Base-by-base conservation (phyloP, 805 yeast species). In the Geotrichum ghanense region DNA sequence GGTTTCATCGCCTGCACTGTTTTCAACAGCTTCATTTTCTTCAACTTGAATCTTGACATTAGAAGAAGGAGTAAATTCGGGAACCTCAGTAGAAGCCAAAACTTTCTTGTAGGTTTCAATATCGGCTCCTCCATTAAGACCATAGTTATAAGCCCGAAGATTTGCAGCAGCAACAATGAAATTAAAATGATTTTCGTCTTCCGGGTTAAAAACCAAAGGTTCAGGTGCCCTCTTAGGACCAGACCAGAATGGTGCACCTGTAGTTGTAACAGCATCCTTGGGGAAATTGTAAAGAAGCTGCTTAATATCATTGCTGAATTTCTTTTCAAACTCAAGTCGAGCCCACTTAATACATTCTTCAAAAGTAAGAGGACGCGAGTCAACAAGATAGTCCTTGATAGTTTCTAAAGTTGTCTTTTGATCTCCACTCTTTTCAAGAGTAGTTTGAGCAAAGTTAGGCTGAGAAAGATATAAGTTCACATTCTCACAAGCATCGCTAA, bases 341-440 rank as follows among this genome's bases (percentile, higher is more conserved):
- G 97, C 95, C 99, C 99, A 92, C 57, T 74, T 78, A 60, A 92
- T 81, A 69, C 97, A 90, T 60, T 92, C 95, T 56, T 88, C 95
- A 61, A 90, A 92, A 2, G 80, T 76, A 56, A 83, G 75, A 17
- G 99, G 98, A 63, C 94, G 83, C 50, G 83, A 74, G 52, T 76
- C 75, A 56, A 92, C 79, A 50, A 84, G 78, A 45, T 78, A 79
- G 39, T 84, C 64, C 45, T 62, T 54, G 48, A 92, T 81, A n/a
- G 87, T 77, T 63, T 85, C 85, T 56, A 92, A 70, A 27, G 86
- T 79, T 22, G 88, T 84, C 67, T 87, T 87, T 48, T 85, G 89
- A 66, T 90, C 97, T 31, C 94, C 90, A 56, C 86, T 79, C 63
- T 88, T 95, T 67, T 89, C 90, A 68, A 92, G 73, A 3, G 94